phyloP scores from a whole-genome alignment of 2,329 filamentous ascomycete species.

The Alternaria postmessia region DNA sequence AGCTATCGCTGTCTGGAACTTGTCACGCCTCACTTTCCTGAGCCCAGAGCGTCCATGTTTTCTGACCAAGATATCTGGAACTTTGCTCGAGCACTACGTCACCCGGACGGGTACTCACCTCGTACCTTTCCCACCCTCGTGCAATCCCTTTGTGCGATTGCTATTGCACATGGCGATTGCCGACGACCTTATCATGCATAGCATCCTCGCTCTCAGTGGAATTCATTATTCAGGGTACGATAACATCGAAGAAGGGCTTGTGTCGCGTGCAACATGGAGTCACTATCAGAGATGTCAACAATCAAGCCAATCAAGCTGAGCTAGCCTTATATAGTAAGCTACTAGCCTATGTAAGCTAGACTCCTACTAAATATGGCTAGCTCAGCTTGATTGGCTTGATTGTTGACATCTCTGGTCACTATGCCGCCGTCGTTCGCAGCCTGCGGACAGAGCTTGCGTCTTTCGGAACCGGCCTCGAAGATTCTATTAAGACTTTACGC shows the following conservation, averaged over 20 bases:
- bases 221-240: neutral
- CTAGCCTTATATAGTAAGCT: too few species aligned
- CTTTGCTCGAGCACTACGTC: too few species aligned
- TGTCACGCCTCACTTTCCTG: too few species aligned
- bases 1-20: too few species aligned
- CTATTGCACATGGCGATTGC: neutral
- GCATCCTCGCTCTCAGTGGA: neutral
- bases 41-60: neutral
- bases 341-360: too few species aligned
- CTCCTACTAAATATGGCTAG: too few species aligned
- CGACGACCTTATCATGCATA: neutral
- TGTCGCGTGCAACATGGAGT: neutral
- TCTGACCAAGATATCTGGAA: neutral
- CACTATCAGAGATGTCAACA: too few species aligned
- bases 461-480: accelerated
- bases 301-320: too few species aligned
- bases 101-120: too few species aligned
- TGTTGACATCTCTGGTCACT: too few species aligned
- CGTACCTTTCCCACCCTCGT: neutral
- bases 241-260: neutral
- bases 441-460: neutral
- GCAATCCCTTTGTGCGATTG: neutral
- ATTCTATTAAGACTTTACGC: too few species aligned
- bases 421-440: neutral
- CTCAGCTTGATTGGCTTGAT: too few species aligned